Conservation (phyloP, 2,329 filamentous ascomycete genomes). For the Fusarium zealandicum region DNA sequence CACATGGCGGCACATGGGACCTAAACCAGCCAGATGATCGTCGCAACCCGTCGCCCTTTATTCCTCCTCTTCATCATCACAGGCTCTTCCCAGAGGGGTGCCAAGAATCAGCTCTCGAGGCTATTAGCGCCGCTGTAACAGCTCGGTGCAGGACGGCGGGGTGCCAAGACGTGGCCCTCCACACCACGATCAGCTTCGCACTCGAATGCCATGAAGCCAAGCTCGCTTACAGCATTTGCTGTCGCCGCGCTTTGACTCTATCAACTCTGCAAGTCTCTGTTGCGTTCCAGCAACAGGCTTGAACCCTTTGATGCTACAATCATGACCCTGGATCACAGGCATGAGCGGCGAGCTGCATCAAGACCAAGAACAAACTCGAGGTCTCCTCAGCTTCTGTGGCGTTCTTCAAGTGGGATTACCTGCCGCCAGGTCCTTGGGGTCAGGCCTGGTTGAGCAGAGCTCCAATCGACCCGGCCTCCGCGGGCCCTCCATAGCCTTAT, state of each 20-base stretch:
- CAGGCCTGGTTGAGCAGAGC: not conserved
- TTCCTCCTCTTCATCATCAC: not conserved
- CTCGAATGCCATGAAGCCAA: not conserved
- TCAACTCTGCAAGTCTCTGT: not conserved
- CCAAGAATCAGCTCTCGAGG: not conserved
- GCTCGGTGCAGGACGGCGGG: not conserved
- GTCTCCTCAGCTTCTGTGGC: constrained; percentile 1
- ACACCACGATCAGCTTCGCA: not conserved
- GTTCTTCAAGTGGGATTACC: constrained; percentile 2
- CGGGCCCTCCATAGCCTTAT: too few relatives aligned
- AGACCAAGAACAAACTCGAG: not conserved
- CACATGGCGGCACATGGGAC: constrained; percentile 2
- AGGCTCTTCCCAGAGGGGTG: not conserved
- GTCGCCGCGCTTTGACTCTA: not conserved
- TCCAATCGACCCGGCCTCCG: not conserved
- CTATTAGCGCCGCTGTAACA: not conserved
- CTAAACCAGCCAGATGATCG: not conserved
- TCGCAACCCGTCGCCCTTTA: constrained; percentile 1
- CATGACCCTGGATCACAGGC: not conserved
- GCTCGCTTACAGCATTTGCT: not conserved
- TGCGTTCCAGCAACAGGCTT: not conserved
- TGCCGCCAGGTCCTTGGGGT: constrained; percentile 4
- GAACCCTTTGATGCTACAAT: not conserved
- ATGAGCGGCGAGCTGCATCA: not conserved
- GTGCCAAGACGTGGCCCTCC: not conserved